Percentiles rank a stretch among this genome's conserved stretches.
phyloP scores from a whole-genome alignment of 352 stramenopile species.

The Achlya hypogyna region DNA sequence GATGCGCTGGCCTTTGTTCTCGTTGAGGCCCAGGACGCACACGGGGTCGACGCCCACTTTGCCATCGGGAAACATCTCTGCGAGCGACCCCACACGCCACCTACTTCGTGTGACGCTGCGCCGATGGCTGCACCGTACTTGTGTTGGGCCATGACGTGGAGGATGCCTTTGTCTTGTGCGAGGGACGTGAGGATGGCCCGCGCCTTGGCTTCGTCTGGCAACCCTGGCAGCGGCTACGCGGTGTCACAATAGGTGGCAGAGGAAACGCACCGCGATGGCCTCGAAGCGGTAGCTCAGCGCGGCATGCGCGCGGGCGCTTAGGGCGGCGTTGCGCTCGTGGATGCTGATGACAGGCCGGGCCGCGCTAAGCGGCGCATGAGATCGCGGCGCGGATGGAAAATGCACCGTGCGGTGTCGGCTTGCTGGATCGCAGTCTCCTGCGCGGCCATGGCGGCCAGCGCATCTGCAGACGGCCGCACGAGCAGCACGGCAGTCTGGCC shows the following conservation, averaged over 20 bases:
- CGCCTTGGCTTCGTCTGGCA: constrained; percentile 43
- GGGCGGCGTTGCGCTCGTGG: constrained; percentile 33
- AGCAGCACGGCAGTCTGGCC: not conserved
- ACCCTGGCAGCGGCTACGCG: constrained; percentile 37
- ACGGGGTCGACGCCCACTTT: constrained; percentile 85
- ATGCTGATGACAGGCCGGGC: constrained; percentile 52
- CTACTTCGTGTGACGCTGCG: constrained; percentile 19
- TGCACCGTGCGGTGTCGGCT: constrained; percentile 31
- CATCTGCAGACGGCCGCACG: not conserved
- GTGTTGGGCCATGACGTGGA: constrained; percentile 84
- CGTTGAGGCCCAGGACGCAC: constrained; percentile 88
- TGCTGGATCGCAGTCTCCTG: not conserved
- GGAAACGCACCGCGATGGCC: constrained; percentile 36
- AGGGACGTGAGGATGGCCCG: constrained; percentile 73
- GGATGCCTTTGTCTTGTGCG: constrained; percentile 79
- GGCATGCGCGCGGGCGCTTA: constrained; percentile 32
- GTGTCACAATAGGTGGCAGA: not conserved
- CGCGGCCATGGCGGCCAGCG: not conserved
- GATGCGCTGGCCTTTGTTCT: constrained; percentile 93
- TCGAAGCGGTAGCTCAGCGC: constrained; percentile 58
- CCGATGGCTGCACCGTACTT: constrained; percentile 42
- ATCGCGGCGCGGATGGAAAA: not conserved
- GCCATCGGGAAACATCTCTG: constrained; percentile 85
- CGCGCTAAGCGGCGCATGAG: constrained; percentile 25
- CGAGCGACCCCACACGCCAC: constrained; percentile 79